Evolutionary conservation across 805 yeast species (phyloP), one percentile per base, ranked within the genome.

Genomic region (Jamesozyma gamospora): DNA sequence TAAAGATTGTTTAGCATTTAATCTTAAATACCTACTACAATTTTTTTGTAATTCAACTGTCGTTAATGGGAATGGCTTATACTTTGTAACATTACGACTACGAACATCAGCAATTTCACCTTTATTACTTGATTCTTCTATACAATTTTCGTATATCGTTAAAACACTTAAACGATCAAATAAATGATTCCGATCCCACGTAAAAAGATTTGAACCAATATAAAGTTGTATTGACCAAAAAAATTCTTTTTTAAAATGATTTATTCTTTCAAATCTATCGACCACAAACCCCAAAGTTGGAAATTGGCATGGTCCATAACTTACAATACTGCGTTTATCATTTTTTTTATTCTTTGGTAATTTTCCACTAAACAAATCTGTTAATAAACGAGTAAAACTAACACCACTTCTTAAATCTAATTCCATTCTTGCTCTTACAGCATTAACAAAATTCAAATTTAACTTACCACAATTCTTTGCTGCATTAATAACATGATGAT

Each of bases 281-380:
- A 92, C 97, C 0, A 92, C 88, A 62, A 92, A 92, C 3, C 98
- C 97, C 37, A 92, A 66, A 0, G 98, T 90, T 2, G 99, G 99
- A 52, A 92, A 92, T 56, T 92, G 99, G 56, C 99, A 92, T 2
- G 82, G 64, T 2, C 99, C 99, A 58, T 88, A 92, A 1, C 95
- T 86, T 4, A 67, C 64, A 10, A 58, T 49, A 1, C 43, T 46
- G 12, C 50, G 43, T 12, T 51, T 47, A 42, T 55, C 48, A 37
- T 46, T 47, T 11, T 30, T 39, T 12, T 30, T 40, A 3, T 28
- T 35, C 15, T 35, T 43, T 18, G 33, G 34, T 24, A 58, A 47
- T 38, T 47, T 56, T 16, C 44, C 43, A 45, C 48, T 64, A 64
- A 51, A 77, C 64, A 38, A 70, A 52, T 42, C 75, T 65, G 32